Conservation (phyloP, 306 rosid genomes). For the Cicer pinnatifidum region DNA sequence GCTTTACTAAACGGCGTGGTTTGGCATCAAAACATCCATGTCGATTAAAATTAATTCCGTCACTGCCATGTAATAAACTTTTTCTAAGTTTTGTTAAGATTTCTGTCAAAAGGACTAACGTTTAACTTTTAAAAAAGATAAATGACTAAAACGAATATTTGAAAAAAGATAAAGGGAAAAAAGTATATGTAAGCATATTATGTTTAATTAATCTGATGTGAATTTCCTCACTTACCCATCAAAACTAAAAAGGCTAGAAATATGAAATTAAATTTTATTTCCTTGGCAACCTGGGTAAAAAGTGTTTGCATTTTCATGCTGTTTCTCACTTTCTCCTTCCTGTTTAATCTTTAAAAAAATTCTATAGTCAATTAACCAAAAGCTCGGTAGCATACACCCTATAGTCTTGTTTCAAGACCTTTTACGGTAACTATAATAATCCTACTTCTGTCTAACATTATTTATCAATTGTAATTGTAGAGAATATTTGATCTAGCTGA, state of each 20-base stretch:
- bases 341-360: slow-evolving; percentile 12
- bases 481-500: slow-evolving; percentile 31
- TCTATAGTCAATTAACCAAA: slow-evolving; percentile 4
- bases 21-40: no score
- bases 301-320: slow-evolving; percentile 1
- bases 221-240: slow-evolving; percentile 1
- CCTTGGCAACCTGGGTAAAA: slow-evolving; percentile 8
- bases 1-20: no score
- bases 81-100: no score
- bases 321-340: slow-evolving; percentile 16
- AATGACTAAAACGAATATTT: no score
- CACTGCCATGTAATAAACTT: no score
- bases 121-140: no score
- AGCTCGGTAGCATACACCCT: neutral
- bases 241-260: neutral
- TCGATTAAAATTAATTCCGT: no score
- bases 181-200: no score
- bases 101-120: no score
- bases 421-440: neutral
- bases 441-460: slow-evolving; percentile 1
- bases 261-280: slow-evolving; percentile 9
- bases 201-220: slow-evolving; percentile 7
- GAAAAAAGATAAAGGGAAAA: no score
- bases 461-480: slow-evolving; percentile 12
- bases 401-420: slow-evolving; percentile 11